phyloP scores from a whole-genome alignment of 805 yeast species.

The Kodamaea kaohsiungensis region DNA sequence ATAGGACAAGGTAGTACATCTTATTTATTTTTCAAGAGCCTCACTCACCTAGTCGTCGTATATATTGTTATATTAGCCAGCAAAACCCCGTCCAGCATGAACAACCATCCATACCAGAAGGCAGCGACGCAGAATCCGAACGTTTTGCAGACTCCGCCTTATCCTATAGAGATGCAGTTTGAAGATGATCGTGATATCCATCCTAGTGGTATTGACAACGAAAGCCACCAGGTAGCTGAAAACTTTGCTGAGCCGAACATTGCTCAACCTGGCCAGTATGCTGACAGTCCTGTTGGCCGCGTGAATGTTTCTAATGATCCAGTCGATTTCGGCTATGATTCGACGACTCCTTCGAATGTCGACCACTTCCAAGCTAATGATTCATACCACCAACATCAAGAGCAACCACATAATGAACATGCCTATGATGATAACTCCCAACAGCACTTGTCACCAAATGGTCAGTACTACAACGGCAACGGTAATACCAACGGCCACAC shows the following conservation, averaged over 20 bases:
- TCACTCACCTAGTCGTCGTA: background rate
- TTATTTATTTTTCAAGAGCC: background rate
- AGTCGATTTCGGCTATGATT: background rate
- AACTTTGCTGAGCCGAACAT: background rate
- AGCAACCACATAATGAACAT: background rate
- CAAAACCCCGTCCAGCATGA: background rate
- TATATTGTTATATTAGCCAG: background rate
- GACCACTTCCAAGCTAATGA: background rate
- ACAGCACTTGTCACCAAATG: background rate
- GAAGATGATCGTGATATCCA: background rate
- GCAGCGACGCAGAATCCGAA: background rate
- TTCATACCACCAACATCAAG: background rate
- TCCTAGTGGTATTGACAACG: background rate
- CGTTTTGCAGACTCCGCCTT: conserved; percentile 2
- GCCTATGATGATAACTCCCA: background rate
- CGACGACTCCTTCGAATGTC: conserved; percentile 1
- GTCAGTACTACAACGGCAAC: background rate
- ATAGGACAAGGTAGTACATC: conserved; percentile 1
- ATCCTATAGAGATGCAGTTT: conserved; percentile 1
- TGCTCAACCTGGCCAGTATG: background rate
- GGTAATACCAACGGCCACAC: background rate
- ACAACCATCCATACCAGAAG: background rate
- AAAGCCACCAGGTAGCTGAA: background rate
- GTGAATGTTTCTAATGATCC: background rate
- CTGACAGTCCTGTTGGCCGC: background rate